Evolutionary conservation across 805 yeast genomes (phyloP).

Genomic region (Spathaspora girioi): DNA sequence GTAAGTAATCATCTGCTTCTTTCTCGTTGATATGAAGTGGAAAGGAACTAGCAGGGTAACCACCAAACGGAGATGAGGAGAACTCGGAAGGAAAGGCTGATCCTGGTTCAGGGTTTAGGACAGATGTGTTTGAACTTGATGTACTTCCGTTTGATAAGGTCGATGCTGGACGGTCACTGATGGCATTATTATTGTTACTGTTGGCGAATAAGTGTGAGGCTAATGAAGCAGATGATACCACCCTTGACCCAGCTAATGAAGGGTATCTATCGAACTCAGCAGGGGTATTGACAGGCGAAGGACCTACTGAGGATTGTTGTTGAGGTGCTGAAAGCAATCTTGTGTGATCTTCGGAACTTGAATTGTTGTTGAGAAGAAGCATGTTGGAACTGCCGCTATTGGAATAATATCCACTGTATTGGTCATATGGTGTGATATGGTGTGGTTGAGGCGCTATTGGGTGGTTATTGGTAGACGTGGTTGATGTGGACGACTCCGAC

Average conservation of each 20-base stretch:
- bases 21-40: constrained; percentile 90
- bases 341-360: constrained; percentile 4
- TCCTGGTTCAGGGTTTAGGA: constrained; percentile 6
- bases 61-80: constrained; percentile 93
- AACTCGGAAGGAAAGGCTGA: constrained; percentile 52
- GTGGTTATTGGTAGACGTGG: neutral
- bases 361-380: constrained; percentile 12
- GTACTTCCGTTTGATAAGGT: constrained; percentile 9
- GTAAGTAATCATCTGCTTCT: constrained; percentile 92
- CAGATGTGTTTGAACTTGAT: constrained; percentile 12
- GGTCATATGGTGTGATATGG: neutral
- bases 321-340: neutral
- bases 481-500: neutral
- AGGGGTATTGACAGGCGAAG: constrained; percentile 50
- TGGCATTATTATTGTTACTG: constrained; percentile 9
- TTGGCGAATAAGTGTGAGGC: constrained; percentile 10
- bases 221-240: constrained; percentile 46
- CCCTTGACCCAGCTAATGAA: constrained; percentile 53
- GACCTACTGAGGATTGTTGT: neutral
- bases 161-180: constrained; percentile 9
- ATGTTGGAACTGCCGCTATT: constrained; percentile 38
- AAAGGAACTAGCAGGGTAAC: constrained; percentile 90
- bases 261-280: constrained; percentile 70
- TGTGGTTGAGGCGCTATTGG: constrained; percentile 1
- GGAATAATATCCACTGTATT: constrained; percentile 39